Conservation (phyloP, 352 stramenopile species). For the Stramenopiles sp. region DNA sequence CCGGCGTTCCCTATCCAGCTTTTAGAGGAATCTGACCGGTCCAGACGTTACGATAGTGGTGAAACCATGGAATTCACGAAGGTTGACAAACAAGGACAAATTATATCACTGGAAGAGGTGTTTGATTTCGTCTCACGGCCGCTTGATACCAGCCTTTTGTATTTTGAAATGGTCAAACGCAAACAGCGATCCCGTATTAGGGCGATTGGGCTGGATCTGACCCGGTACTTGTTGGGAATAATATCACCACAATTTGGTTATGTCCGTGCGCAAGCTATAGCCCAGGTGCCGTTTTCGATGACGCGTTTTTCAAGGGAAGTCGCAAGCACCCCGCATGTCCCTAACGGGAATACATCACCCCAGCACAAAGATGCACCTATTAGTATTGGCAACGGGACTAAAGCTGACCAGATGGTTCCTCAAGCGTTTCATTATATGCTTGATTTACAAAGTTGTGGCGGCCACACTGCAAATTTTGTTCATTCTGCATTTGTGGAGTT, state of each 20-base stretch:
- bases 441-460: neutral
- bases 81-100: neutral
- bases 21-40: too few relatives aligned
- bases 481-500: neutral
- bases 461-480: neutral
- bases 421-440: neutral
- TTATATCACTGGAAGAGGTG: neutral
- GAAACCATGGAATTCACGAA: neutral
- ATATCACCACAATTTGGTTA: slow-evolving; percentile 1
- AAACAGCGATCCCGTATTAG: neutral
- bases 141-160: neutral
- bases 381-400: neutral
- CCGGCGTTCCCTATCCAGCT: neutral
- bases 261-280: neutral
- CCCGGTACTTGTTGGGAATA: neutral
- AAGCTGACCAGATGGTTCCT: neutral
- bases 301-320: too few relatives aligned
- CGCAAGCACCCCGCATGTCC: too few relatives aligned
- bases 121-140: neutral
- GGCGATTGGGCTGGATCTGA: neutral
- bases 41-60: too few relatives aligned
- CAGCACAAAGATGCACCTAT: neutral
- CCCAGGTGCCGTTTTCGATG: neutral
- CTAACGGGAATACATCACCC: too few relatives aligned
- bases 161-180: neutral